Percentiles rank a stretch among this genome's conserved stretches.
These are phyloP conservation scores for Colletotrichum sidae DNA, from an alignment of 2,329 filamentous ascomycete genomes.

Conservation along the genomic window DNA sequence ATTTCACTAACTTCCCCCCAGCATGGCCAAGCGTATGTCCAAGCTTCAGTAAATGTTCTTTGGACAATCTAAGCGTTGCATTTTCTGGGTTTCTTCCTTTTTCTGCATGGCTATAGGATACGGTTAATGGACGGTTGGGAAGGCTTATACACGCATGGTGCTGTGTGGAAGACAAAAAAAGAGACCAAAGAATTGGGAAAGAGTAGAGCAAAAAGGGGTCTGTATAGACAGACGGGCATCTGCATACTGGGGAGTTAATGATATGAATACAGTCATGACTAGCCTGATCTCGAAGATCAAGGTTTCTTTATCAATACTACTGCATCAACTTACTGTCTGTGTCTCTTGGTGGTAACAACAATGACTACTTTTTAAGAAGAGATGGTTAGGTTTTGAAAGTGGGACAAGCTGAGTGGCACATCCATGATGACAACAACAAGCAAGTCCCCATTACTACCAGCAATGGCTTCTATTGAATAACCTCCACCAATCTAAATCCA, in stretches of 20 bases:
- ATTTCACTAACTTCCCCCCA: slow-evolving; percentile 44
- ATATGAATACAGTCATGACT: slow-evolving; percentile 22
- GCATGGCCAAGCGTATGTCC: slow-evolving; percentile 75
- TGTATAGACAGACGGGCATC: not conserved
- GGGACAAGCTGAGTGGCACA: too few relatives aligned
- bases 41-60: slow-evolving; percentile 47
- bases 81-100: not conserved
- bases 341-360: not conserved
- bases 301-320: slow-evolving; percentile 13
- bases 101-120: slow-evolving; percentile 16
- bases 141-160: slow-evolving; percentile 25
- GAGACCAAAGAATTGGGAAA: slow-evolving; percentile 12
- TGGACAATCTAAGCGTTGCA: not conserved
- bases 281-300: slow-evolving; percentile 17
- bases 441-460: not conserved
- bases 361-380: too few relatives aligned
- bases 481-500: not conserved
- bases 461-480: not conserved
- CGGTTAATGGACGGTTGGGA: slow-evolving; percentile 3
- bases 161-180: slow-evolving; percentile 15
- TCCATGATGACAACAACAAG: too few relatives aligned
- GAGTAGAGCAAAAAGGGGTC: slow-evolving; percentile 21
- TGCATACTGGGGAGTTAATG: slow-evolving; percentile 35
- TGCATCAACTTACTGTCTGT: not conserved
- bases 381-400: too few relatives aligned